These are phyloP conservation scores for Yarrowia sp. DNA, from an alignment of 805 yeast genomes.

Conservation along the genomic window DNA sequence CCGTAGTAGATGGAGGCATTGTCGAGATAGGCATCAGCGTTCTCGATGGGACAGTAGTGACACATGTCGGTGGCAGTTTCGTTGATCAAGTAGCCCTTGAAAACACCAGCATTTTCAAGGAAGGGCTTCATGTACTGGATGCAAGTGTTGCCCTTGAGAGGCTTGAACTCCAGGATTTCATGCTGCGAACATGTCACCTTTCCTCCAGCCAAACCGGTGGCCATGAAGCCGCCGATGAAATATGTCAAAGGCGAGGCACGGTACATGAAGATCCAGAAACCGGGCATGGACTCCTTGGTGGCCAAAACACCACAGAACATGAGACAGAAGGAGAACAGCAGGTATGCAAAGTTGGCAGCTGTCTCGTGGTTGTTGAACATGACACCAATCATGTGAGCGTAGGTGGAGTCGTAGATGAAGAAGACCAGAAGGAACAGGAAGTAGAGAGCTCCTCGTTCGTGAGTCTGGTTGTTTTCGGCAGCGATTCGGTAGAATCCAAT, in stretches of 20 bases:
- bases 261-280: slow-evolving; percentile 82
- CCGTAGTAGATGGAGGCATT: slow-evolving; percentile 36
- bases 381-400: slow-evolving; percentile 46
- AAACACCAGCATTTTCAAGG: slow-evolving; percentile 38
- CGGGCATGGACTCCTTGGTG: slow-evolving; percentile 55
- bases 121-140: slow-evolving; percentile 47
- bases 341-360: slow-evolving; percentile 55
- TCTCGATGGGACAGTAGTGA: slow-evolving; percentile 53
- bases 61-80: slow-evolving; percentile 50
- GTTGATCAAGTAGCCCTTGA: slow-evolving; percentile 46
- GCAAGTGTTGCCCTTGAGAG: slow-evolving; percentile 59
- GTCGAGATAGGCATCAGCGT: slow-evolving; percentile 59
- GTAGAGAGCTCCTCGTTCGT: slow-evolving; percentile 44
- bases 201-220: slow-evolving; percentile 46
- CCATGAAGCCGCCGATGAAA: slow-evolving; percentile 54
- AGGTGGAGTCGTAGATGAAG: slow-evolving; percentile 45
- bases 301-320: slow-evolving; percentile 66
- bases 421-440: slow-evolving; percentile 43
- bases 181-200: slow-evolving; percentile 46
- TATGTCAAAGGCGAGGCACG: slow-evolving; percentile 65
- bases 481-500: slow-evolving; percentile 65
- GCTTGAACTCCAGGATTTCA: slow-evolving; percentile 50
- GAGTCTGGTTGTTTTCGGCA: slow-evolving; percentile 42
- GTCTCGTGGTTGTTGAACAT: slow-evolving; percentile 40
- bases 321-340: slow-evolving; percentile 52